A percentile compares a stretch with the other conserved stretches of the same genome.
Conservation (phyloP, 2,329 filamentous ascomycete species). For the Cyphellophora attinorum region DNA sequence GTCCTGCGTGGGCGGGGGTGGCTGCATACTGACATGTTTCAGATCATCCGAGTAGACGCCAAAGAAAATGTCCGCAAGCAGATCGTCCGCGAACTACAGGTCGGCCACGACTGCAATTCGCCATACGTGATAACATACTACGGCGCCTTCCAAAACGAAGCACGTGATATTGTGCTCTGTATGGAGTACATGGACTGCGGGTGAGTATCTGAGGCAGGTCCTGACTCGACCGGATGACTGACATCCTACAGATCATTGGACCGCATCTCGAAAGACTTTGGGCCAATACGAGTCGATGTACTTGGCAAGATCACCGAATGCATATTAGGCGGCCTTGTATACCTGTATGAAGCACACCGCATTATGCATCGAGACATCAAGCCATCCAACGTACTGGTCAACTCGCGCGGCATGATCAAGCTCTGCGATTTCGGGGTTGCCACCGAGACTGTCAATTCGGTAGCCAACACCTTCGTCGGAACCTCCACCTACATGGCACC, state of each 20-base stretch:
- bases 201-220: constrained; percentile 48
- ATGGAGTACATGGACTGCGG: constrained; percentile 99
- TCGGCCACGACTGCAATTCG: constrained; percentile 96
- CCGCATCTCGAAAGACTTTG: constrained; percentile 86
- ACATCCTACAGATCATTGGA: constrained; percentile 64
- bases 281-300: constrained; percentile 89
- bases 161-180: constrained; percentile 97
- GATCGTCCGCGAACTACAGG: constrained; percentile 92
- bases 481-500: constrained; percentile 99
- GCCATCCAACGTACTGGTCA: constrained; percentile 93
- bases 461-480: constrained; percentile 95
- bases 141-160: constrained; percentile 91
- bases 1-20: constrained; percentile 13
- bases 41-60: constrained; percentile 97
- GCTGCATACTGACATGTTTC: constrained; percentile 5
- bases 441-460: constrained; percentile 92
- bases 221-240: constrained; percentile 10
- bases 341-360: constrained; percentile 88
- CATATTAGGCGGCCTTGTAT: constrained; percentile 83
- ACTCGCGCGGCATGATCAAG: constrained; percentile 90
- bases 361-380: constrained; percentile 99
- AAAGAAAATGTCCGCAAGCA: constrained; percentile 96
- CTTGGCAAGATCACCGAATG: constrained; percentile 96
- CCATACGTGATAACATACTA: constrained; percentile 97
- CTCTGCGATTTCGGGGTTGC: constrained; percentile 99